Base-by-base conservation (phyloP, 2,329 filamentous ascomycete species). In the Fusarium setosum region DNA sequence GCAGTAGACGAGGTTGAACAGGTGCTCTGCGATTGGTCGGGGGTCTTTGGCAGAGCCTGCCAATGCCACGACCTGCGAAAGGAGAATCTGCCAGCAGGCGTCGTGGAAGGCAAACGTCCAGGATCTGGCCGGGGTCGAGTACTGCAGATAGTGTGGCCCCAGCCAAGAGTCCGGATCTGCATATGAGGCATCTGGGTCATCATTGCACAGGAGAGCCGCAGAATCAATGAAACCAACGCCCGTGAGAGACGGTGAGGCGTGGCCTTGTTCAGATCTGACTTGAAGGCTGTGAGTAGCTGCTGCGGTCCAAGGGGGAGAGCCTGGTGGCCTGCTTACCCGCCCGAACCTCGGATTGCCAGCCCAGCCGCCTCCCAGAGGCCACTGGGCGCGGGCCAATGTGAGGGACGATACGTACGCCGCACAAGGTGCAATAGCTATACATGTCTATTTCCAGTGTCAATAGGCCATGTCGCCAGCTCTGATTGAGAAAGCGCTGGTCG, bases 31-130 rank as follows among this genome's bases (percentile, higher is more conserved):
- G 17, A 57, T 24, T 37, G n/a, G 32, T 8, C 6, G 15, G n/a
- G 37, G 45, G 6, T 55, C 35, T 5, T 35, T 31, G 4, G 10
- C 5, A 3, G 6, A 4, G 4, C 12, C 18, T 17, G 53, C 42
- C 15, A 35, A 34, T 8, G 34, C 17, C 21, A 35, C 18, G 11
- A 61, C 31, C 12, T 49, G 40, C 4, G 24, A 35, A 1, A 61
- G 41, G 6, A 57, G 41, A 3, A 57, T 40, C 35, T 40, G 6
- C 58, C 53, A 61, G 13, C 58, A 61, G 17, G 34, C 17, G 12
- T 61, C 47, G 17, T 60, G 57, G 6, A 60, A 60, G 9, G 12
- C 24, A 37, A 60, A 60, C 1, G 45, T 41, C 26, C 58, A 40
- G 1, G 45, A n/a, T 5, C 37, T 5, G 1, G 8, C 10, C 1